Evolutionary conservation across 2,329 filamentous ascomycete genomes (phyloP).

Genomic region (Macrophomina phaseolina): DNA sequence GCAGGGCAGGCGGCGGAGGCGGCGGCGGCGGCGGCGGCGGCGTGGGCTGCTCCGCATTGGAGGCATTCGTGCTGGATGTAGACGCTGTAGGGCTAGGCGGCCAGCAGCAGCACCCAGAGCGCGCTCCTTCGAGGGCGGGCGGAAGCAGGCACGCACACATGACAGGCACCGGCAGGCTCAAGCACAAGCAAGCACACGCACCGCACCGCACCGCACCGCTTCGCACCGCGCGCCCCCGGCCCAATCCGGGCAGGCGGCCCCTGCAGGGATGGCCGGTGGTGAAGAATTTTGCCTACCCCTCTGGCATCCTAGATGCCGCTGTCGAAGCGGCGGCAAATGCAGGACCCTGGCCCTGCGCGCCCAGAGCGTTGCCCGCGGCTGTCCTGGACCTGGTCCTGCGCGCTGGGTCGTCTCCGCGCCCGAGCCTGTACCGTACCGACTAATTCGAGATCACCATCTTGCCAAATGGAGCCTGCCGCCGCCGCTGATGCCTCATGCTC

Average conservation of each 20-base stretch:
- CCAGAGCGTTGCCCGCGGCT: conserved; percentile 12
- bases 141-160: conserved; percentile 11
- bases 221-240: conserved; percentile 9
- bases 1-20: too few species aligned
- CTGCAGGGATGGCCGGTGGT: conserved; percentile 15
- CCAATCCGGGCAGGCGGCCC: neutral
- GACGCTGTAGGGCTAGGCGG: conserved; percentile 1
- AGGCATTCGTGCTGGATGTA: neutral
- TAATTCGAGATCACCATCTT: conserved; percentile 26
- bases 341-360: conserved; percentile 5
- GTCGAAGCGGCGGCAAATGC: conserved; percentile 22
- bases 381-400: conserved; percentile 18
- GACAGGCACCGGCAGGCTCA: neutral
- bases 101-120: neutral
- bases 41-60: conserved; percentile 6
- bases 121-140: neutral
- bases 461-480: conserved; percentile 26
- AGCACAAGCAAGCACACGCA: conserved; percentile 1
- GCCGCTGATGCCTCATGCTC: conserved; percentile 24
- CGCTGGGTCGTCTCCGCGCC: conserved; percentile 24
- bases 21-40: neutral
- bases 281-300: conserved; percentile 22
- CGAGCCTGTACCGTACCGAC: conserved; percentile 17
- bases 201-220: neutral
- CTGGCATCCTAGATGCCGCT: conserved; percentile 20